Conservation (phyloP, 805 yeast genomes). For the Teunomyces panamensis region DNA sequence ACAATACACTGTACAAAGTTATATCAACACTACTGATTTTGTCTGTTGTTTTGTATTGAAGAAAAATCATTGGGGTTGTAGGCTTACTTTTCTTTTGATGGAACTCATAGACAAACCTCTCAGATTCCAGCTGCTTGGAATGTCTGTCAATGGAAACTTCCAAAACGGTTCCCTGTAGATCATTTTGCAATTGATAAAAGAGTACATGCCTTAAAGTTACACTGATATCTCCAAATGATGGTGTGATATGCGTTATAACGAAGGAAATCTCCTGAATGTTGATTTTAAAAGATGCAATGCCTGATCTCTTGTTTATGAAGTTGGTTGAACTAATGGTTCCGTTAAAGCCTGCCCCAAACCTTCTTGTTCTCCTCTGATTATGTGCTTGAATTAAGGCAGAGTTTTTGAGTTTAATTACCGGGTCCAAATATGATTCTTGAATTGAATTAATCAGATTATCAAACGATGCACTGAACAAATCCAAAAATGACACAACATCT, state of each 20-base stretch:
- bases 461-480: background rate
- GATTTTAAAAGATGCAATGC: conserved; percentile 38
- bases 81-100: conserved; percentile 10
- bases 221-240: conserved; percentile 26
- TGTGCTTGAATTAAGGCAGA: background rate
- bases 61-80: conserved; percentile 21
- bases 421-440: conserved; percentile 9
- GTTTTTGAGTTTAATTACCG: background rate
- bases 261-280: conserved; percentile 17
- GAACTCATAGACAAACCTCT: conserved; percentile 18
- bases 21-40: conserved; percentile 37
- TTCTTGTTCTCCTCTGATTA: conserved; percentile 13
- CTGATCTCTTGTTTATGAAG: conserved; percentile 28
- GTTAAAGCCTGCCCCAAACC: conserved; percentile 12
- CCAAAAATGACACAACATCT: background rate
- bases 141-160: conserved; percentile 16
- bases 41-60: conserved; percentile 19
- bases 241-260: conserved; percentile 13
- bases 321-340: conserved; percentile 4
- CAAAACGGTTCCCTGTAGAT: conserved; percentile 21
- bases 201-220: conserved; percentile 13
- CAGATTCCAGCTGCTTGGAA: background rate
- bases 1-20: conserved; percentile 43
- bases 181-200: conserved; percentile 18
- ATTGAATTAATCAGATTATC: conserved; percentile 11